Conservation (phyloP, 257 asterid genomes). For the Rubia yunnanensis region DNA sequence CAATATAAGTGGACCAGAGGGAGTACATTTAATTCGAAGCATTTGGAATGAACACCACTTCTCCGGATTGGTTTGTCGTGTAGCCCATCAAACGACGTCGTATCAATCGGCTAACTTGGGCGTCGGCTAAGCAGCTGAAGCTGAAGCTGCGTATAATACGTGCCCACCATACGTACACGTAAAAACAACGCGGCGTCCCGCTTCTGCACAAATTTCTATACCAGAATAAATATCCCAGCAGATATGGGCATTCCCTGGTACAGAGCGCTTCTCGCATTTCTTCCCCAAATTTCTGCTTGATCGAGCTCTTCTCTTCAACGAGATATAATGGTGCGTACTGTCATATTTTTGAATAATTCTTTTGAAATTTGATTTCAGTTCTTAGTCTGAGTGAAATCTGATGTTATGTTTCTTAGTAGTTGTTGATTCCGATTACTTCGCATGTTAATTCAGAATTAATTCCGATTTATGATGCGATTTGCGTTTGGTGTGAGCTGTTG, state of each 20-base stretch:
- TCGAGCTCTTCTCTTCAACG: neutral
- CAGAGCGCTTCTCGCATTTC: neutral
- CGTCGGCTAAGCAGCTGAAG: neutral
- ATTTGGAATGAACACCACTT: neutral
- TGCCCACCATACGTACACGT: neutral
- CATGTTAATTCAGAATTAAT: neutral
- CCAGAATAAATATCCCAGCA: constrained; percentile 2
- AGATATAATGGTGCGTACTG: constrained; percentile 8
- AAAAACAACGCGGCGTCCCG: constrained; percentile 30
- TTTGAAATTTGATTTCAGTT: neutral
- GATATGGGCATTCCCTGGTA: neutral
- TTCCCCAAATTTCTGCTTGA: neutral
- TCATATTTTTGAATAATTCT: neutral
- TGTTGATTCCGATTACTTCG: constrained; percentile 5
- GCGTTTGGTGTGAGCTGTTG: neutral
- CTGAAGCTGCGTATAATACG: neutral
- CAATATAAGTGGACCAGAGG: too few relatives aligned
- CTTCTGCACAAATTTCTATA: constrained; percentile 6
- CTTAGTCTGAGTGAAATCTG: neutral
- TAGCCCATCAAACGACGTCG: neutral
- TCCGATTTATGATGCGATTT: neutral
- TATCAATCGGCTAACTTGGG: neutral
- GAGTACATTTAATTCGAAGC: neutral
- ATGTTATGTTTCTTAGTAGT: neutral
- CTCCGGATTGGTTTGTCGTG: neutral